A percentile compares a stretch with the other conserved stretches of the same genome.
Evolutionary conservation across 352 stramenopile species (phyloP).

Genomic region (Pythium rishiriense): DNA sequence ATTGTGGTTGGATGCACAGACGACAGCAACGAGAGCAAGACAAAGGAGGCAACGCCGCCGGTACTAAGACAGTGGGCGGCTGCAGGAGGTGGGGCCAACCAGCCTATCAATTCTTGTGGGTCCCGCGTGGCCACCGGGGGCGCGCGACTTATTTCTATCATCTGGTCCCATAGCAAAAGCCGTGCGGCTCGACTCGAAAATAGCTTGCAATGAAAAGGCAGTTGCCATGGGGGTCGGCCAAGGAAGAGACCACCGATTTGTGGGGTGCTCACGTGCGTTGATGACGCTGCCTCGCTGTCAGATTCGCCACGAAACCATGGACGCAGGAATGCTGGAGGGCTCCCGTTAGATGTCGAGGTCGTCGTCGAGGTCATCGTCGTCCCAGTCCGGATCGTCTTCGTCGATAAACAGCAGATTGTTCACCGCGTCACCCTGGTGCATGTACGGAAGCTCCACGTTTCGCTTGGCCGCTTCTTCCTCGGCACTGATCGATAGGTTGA

Average conservation of each 20-base stretch:
- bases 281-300: background rate
- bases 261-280: background rate
- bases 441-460: slow-evolving; percentile 70
- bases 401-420: slow-evolving; percentile 75
- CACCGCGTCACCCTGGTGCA: slow-evolving; percentile 42
- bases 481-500: slow-evolving; percentile 66
- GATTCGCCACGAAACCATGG: no score
- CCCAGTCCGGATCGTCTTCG: slow-evolving; percentile 75
- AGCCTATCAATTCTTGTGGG: background rate
- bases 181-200: background rate
- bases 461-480: slow-evolving; percentile 60
- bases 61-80: slow-evolving; percentile 1
- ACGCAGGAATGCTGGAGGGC: background rate
- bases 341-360: slow-evolving; percentile 41
- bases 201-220: no score
- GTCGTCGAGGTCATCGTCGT: slow-evolving; percentile 53
- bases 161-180: background rate
- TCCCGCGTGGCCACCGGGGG: no score
- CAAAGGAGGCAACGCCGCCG: background rate
- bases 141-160: slow-evolving; percentile 1
- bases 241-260: background rate
- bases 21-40: background rate
- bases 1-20: slow-evolving; percentile 4
- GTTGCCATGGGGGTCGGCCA: background rate
- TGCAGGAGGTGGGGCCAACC: background rate